Base-by-base conservation (phyloP, 1,139 yeast genomes). In the Yamadazyma songkhlaensis region DNA sequence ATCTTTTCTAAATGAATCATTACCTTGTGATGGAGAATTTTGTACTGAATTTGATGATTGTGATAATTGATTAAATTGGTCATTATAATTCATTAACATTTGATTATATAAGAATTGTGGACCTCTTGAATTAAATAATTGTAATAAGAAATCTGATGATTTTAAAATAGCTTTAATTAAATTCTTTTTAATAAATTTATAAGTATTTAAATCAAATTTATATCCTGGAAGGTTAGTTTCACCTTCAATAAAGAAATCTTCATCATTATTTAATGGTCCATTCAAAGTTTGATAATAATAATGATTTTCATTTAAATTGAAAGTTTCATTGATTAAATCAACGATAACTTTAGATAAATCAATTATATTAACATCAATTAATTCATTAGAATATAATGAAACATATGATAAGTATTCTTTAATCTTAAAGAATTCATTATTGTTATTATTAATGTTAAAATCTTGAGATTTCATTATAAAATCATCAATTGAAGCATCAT, bases 401-500 rank as follows among this genome's bases (percentile, higher is more conserved):
- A 62, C 53, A 43, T 69, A 67, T 37, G 65, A 53, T 32, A 68
- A 49, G 42, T 53, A 69, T 44, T 66, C 68, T 44, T 70, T 70
- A 39, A 64, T 53, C 40, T 60, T 61, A 49, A 62, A 62, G 47
- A 68, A 54, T 44, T 70, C 74, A 33, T 50, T 45, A 20, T 44
- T 40, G n/a, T 43, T 37, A 20, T 31, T 40, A 11, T 52, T 45
- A 25, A 63, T 52, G 41, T 54, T 55, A 43, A 64, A 63, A 40
- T 70, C 75, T 11, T 53, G 44, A 27, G 64, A 55, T 26, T 52
- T 45, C 9, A 65, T 46, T 32, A 70, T 52, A 45, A 59, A 81
- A 47, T 80, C 84, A 41, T 75, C 79, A 39, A 80, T 63, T 41
- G 72, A 65, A 8, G 84, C 80, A 50, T 77, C 84, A 44, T 67